These are phyloP conservation scores for Pestalotiopsis sp. DNA, from an alignment of 2,329 filamentous ascomycete species.

Conservation along the genomic window DNA sequence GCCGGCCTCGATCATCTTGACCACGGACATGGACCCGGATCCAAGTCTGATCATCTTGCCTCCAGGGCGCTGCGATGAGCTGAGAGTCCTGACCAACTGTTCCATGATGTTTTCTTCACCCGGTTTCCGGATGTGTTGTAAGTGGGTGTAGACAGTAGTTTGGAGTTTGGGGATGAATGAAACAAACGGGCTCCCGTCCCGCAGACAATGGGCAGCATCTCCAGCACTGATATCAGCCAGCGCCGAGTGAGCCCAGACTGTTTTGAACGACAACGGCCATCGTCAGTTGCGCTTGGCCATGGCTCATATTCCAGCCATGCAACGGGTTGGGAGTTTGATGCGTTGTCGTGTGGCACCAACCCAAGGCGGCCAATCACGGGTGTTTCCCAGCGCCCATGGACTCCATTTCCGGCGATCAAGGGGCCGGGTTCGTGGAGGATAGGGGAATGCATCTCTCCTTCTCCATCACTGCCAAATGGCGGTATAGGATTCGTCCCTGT, in stretches of 20 bases:
- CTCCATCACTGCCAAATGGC: slow-evolving; percentile 7
- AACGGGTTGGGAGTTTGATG: slow-evolving; percentile 2
- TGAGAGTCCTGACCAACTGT: neutral
- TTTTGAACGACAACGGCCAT: neutral
- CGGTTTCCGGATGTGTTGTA: neutral
- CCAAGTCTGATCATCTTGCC: neutral
- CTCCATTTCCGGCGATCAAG: neutral
- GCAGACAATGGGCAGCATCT: neutral
- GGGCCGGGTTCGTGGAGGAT: neutral
- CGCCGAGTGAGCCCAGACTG: neutral
- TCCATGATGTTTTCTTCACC: neutral
- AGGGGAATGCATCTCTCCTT: neutral
- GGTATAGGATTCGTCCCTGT: slow-evolving; percentile 1
- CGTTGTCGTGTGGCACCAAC: slow-evolving; percentile 1
- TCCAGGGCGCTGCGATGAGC: neutral
- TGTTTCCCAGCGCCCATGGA: neutral
- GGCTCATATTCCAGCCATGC: neutral
- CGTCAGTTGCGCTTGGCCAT: neutral
- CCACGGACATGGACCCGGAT: slow-evolving; percentile 1
- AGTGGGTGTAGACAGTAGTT: neutral
- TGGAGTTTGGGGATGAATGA: neutral
- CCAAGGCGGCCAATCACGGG: slow-evolving; percentile 1
- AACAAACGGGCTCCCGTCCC: neutral
- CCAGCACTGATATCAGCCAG: neutral
- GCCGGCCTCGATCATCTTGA: slow-evolving; percentile 7